These are phyloP conservation scores for Salvia hispanica DNA, from an alignment of 257 asterid species.

Conservation along the genomic window DNA sequence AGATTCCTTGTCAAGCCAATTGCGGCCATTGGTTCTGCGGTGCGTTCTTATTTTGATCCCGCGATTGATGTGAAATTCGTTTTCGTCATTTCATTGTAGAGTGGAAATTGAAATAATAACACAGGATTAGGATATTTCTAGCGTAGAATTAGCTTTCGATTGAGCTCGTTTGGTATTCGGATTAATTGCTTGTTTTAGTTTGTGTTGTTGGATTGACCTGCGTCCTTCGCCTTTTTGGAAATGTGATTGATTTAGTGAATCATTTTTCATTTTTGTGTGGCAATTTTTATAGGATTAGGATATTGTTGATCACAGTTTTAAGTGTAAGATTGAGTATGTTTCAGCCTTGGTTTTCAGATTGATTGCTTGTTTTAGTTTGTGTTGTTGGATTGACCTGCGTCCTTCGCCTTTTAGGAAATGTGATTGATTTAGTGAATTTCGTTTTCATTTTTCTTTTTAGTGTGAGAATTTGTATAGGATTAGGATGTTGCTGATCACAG, in stretches of 20 bases:
- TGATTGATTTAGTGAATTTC: no score
- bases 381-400: background rate
- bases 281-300: background rate
- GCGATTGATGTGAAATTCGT: slow-evolving; percentile 3
- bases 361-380: background rate
- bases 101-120: background rate
- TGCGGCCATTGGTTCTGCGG: slow-evolving; percentile 98
- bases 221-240: no score
- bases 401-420: background rate
- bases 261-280: no score
- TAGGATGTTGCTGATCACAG: slow-evolving; percentile 5
- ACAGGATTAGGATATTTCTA: slow-evolving; percentile 6
- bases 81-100: background rate
- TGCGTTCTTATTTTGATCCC: slow-evolving; percentile 32
- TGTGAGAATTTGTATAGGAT: background rate
- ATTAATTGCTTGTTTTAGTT: background rate
- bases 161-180: background rate
- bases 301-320: slow-evolving; percentile 2
- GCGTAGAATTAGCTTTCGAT: background rate
- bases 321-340: background rate
- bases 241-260: no score
- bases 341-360: background rate
- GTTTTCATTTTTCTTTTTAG: no score
- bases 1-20: slow-evolving; percentile 85
- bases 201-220: no score